Percentiles rank a stretch among this genome's conserved stretches.
Conservation (phyloP, 768 basidiomycete genomes). For the Exsudoporus frostii region DNA sequence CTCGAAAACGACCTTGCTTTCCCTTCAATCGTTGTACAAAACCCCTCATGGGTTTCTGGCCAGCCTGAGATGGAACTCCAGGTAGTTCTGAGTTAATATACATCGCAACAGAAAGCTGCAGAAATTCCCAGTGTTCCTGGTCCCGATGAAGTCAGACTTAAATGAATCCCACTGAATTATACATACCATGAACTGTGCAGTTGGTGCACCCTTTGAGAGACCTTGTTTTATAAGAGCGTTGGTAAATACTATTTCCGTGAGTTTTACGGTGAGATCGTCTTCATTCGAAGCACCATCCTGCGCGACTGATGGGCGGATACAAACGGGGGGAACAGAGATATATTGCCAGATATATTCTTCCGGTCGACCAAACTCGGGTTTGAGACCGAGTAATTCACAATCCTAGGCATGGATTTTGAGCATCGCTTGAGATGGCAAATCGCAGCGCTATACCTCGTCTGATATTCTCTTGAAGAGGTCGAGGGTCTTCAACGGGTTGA, state of each 20-base stretch:
- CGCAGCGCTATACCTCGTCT: slow-evolving; percentile 60
- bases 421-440: neutral
- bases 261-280: slow-evolving; percentile 95
- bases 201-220: slow-evolving; percentile 82
- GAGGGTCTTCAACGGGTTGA: slow-evolving; percentile 91
- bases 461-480: slow-evolving; percentile 91
- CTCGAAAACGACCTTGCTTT: slow-evolving; percentile 97
- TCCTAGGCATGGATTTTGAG: slow-evolving; percentile 52
- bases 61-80: slow-evolving; percentile 82
- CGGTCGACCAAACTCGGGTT: slow-evolving; percentile 85
- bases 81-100: slow-evolving; percentile 98
- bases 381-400: slow-evolving; percentile 89
- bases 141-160: neutral
- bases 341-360: slow-evolving; percentile 99
- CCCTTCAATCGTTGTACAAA: slow-evolving; percentile 98
- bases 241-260: slow-evolving; percentile 94
- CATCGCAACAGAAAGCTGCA: slow-evolving; percentile 92
- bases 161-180: neutral
- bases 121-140: slow-evolving; percentile 97
- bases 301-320: slow-evolving; percentile 94
- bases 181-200: slow-evolving; percentile 81
- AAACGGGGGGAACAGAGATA: slow-evolving; percentile 95
- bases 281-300: slow-evolving; percentile 99
- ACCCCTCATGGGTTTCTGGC: slow-evolving; percentile 93
- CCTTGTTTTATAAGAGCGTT: slow-evolving; percentile 92